Evolutionary conservation across 768 basidiomycete species (phyloP), one percentile per base, ranked within the genome.

Genomic region (Termitomyces sp.): DNA sequence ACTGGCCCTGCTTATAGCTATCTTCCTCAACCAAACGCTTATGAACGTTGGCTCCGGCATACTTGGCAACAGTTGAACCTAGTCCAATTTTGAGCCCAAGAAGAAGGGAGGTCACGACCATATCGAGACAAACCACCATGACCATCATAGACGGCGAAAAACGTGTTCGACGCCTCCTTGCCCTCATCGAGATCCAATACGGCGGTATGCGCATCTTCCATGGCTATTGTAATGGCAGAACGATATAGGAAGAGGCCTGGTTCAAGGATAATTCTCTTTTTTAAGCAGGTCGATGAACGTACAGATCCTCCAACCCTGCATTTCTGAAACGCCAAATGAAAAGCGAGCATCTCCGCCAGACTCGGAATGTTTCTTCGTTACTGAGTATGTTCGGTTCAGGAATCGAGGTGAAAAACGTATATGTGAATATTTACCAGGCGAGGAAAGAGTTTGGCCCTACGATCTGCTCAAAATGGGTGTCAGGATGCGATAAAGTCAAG

Each of bases 231-330:
- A 55, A 45, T 47, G 34, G 57, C 60, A 31, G 59, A 45, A 54
- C 47, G 12, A 57, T 60, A 38, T 42, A 51, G 34, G 37, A 9
- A 38, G 15, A 17, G 31, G 25, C 36, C 31, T 46, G 42, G 4
- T 47, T 45, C 45, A 46, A 36, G 50, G 38, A 51, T 38, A 15
- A 38, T 43, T 20, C 1, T 57, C 46, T 45, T n/a, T 34, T 43
- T 47, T n/a, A 60, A 64, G 63, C 40, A 53, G 56, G 45, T 42
- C 40, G 42, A 61, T 62, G 36, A 51, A 89, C 96, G 77, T 70
- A 99, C 96, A 86, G 76, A 98, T 89, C 75, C 97, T 83, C 97
- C 97, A 99, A 69, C 97, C 97, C 75, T 99, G 97, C 96, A 98
- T 98, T 77, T 98, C 96, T 50, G 91, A 88, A 47, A 97, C 83